A percentile compares a stretch with the other conserved stretches of the same genome.
Conservation (phyloP, 2,329 filamentous ascomycete species). For the Colletotrichum limetticola region DNA sequence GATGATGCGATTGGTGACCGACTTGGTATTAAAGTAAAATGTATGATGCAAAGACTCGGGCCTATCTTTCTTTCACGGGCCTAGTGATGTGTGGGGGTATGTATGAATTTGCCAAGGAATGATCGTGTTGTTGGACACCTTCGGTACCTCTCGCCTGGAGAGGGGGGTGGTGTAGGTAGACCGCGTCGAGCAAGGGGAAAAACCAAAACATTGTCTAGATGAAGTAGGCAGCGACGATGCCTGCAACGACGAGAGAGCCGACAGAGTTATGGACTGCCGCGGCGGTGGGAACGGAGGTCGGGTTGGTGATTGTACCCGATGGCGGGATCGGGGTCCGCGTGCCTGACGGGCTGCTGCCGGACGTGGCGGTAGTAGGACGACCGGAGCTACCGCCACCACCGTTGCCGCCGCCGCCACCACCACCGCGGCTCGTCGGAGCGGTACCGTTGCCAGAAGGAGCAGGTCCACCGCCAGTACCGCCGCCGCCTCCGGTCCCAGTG, state of each 20-base stretch:
- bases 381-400: neutral
- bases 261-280: conserved; percentile 44
- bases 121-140: neutral
- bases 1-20: neutral
- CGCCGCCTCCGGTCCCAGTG: conserved; percentile 5
- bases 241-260: conserved; percentile 49
- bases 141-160: neutral
- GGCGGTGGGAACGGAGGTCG: conserved; percentile 39
- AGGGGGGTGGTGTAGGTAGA: neutral
- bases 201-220: conserved; percentile 44
- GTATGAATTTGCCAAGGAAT: neutral
- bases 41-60: neutral
- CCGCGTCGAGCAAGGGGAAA: neutral
- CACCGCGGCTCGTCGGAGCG: neutral
- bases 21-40: neutral
- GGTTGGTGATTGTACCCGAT: conserved; percentile 31
- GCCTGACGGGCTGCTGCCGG: neutral
- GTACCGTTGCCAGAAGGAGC: neutral
- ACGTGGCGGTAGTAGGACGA: neutral
- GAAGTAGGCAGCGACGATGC: conserved; percentile 52
- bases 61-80: too few species aligned
- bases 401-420: neutral
- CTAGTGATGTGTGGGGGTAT: neutral
- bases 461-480: neutral
- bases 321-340: conserved; percentile 26